phyloP scores from a whole-genome alignment of 179 eudicot genomes.

The Silene vulgaris region DNA sequence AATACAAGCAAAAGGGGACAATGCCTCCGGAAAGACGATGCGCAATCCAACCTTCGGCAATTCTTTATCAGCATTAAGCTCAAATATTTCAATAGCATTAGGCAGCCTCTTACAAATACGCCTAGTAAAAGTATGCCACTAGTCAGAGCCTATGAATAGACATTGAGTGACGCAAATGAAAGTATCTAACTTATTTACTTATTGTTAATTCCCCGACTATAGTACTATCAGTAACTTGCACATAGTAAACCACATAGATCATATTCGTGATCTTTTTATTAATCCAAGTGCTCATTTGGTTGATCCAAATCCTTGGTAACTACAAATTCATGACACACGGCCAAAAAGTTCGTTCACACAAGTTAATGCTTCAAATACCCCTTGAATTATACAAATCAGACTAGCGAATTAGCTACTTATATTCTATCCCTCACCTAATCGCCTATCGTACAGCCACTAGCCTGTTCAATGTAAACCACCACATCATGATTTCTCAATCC shows the following conservation, averaged over 20 bases:
- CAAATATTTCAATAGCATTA: conserved; percentile 57
- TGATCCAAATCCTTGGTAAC: background rate
- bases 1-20: conserved; percentile 67
- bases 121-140: conserved; percentile 38
- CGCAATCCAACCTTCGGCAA: conserved; percentile 60
- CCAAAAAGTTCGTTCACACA: background rate
- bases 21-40: conserved; percentile 54
- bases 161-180: background rate
- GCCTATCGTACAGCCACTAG: background rate
- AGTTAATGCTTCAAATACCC: background rate
- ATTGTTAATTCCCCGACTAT: background rate
- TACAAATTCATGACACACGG: background rate
- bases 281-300: background rate
- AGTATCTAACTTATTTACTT: background rate
- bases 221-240: background rate
- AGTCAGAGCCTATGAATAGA: background rate
- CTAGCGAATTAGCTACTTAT: background rate
- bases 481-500: background rate
- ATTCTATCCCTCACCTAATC: background rate
- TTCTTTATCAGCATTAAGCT: conserved; percentile 50
- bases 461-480: background rate
- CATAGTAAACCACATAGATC: background rate
- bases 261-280: background rate
- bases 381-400: background rate
- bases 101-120: conserved; percentile 55